Conservation (phyloP, 306 rosid genomes). For the Prunus davidiana region DNA sequence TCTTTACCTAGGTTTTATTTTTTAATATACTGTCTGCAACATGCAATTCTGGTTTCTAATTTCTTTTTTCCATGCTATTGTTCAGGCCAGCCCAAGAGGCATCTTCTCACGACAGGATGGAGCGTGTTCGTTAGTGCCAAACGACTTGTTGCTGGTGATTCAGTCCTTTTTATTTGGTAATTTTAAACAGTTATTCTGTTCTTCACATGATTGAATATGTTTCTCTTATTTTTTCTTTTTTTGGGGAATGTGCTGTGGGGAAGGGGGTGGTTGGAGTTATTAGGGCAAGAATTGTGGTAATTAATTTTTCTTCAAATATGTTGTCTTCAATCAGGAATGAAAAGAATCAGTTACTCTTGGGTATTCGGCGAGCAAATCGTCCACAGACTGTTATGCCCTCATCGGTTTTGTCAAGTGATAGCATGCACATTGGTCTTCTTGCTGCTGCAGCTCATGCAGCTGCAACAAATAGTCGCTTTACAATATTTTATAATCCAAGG, state of each 20-base stretch:
- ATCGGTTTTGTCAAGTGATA: constrained; percentile 71
- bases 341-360: constrained; percentile 59
- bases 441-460: constrained; percentile 86
- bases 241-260: not conserved
- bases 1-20: not conserved
- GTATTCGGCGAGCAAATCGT: constrained; percentile 67
- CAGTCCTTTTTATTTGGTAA: constrained; percentile 73
- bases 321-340: constrained; percentile 48
- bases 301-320: not conserved
- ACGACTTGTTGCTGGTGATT: constrained; percentile 79
- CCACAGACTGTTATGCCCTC: constrained; percentile 75
- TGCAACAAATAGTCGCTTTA: constrained; percentile 67
- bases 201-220: not conserved
- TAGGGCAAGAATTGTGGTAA: not conserved
- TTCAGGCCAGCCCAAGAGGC: constrained; percentile 80
- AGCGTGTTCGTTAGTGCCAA: constrained; percentile 73
- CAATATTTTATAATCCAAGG: constrained; percentile 67
- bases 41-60: constrained; percentile 12
- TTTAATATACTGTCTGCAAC: not conserved
- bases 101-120: constrained; percentile 81
- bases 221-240: not conserved
- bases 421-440: constrained; percentile 86
- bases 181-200: constrained; percentile 3
- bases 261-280: not conserved
- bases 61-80: not conserved